phyloP scores from a whole-genome alignment of 1,139 yeast genomes.

The Blastobotrys indianensis region DNA sequence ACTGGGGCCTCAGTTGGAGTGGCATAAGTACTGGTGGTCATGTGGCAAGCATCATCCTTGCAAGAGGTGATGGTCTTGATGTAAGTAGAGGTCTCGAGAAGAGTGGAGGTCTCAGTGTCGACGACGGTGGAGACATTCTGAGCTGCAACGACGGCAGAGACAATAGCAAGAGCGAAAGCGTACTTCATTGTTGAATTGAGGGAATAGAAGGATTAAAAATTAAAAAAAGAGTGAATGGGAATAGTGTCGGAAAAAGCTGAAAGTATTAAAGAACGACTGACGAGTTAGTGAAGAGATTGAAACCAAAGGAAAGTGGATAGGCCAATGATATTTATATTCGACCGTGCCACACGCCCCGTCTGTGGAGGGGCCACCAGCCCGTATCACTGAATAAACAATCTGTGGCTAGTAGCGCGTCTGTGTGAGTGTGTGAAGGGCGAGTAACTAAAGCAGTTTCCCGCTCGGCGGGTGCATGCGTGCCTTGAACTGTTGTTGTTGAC shows the following conservation, averaged over 20 bases:
- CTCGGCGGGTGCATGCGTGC: too few species aligned
- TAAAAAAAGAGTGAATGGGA: constrained; percentile 1
- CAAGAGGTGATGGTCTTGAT: constrained; percentile 25
- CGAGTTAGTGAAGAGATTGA: not conserved
- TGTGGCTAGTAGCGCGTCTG: not conserved
- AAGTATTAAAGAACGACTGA: constrained; percentile 4
- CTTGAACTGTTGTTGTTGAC: too few species aligned
- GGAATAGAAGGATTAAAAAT: not conserved
- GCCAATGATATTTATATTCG: not conserved
- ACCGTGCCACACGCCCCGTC: too few species aligned
- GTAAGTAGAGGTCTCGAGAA: constrained; percentile 13
- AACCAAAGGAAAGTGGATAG: not conserved
- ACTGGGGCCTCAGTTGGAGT: constrained; percentile 4
- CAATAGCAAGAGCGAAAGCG: constrained; percentile 23
- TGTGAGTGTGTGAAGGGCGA: too few species aligned
- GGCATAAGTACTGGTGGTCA: constrained; percentile 2
- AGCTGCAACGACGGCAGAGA: constrained; percentile 23
- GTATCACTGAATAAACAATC: too few species aligned
- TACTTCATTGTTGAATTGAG: constrained; percentile 24
- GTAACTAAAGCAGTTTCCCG: too few species aligned
- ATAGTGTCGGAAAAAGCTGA: not conserved
- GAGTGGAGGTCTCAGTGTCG: constrained; percentile 19
- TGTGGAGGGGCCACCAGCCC: too few species aligned
- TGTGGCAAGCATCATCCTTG: constrained; percentile 13
- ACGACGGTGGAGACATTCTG: constrained; percentile 18